phyloP scores from a whole-genome alignment of 139 green algal species.

The Volvox africanus region DNA sequence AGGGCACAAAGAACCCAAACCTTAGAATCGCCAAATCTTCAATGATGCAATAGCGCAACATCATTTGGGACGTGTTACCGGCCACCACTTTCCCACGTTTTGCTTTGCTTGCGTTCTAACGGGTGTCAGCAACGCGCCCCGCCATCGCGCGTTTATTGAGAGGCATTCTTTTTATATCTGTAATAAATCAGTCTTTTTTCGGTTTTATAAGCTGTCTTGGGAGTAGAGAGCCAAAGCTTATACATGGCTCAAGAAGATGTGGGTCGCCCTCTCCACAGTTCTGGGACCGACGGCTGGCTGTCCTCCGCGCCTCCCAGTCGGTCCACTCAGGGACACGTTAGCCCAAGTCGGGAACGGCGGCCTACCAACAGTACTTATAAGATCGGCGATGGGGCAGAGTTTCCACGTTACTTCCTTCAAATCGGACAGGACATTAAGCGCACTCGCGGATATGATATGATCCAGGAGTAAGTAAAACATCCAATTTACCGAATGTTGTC shows the following conservation, averaged over 20 bases:
- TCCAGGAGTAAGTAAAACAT: conserved; percentile 30
- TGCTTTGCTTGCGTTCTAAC: background rate
- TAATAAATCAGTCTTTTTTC: no score
- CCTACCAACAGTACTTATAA: background rate
- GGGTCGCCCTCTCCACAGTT: background rate
- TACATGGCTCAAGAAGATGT: conserved; percentile 21
- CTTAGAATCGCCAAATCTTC: background rate
- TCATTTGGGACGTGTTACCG: no score
- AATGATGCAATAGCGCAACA: no score
- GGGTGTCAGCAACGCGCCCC: background rate
- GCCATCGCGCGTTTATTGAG: background rate
- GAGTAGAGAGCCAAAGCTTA: background rate
- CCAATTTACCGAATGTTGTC: background rate
- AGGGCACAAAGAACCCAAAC: background rate
- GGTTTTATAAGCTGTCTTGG: background rate
- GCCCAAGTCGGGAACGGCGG: background rate
- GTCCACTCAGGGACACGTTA: background rate
- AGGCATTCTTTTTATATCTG: no score
- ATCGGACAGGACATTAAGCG: conserved; percentile 26
- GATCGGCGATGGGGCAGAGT: background rate
- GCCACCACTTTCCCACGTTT: no score
- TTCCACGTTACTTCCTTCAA: conserved; percentile 39
- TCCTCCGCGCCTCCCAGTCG: background rate
- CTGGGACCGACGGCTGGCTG: background rate
- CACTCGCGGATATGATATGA: conserved; percentile 14